Evolutionary conservation across 1,284 basidiomycete species (phyloP).

Genomic region (Trametes pubescens): DNA sequence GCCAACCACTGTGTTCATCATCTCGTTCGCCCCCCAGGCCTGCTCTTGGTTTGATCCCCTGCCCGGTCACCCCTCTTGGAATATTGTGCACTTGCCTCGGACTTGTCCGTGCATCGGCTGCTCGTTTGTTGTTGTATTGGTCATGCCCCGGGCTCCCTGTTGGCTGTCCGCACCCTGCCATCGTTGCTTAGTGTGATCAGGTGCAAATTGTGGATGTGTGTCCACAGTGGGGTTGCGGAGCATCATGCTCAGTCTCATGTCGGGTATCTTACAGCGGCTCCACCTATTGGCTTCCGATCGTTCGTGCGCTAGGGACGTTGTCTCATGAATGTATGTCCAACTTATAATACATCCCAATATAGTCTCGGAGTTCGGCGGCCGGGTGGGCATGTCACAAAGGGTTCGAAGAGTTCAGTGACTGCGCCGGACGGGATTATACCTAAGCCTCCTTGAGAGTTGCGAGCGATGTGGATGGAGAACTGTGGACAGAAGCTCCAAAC

Average conservation of each 20-base stretch:
- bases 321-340: neutral
- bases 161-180: neutral
- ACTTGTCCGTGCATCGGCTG: neutral
- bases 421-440: too few species aligned
- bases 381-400: too few species aligned
- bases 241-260: neutral
- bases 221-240: neutral
- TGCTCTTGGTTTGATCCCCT: neutral
- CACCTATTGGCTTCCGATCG: slow-evolving; percentile 17
- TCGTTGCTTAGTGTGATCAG: neutral
- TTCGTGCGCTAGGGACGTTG: slow-evolving; percentile 4
- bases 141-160: neutral
- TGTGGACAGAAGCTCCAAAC: neutral
- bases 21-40: neutral
- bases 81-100: neutral
- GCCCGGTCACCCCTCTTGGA: neutral
- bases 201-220: too few species aligned
- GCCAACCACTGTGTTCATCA: neutral
- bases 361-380: neutral
- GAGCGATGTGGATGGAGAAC: neutral
- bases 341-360: slow-evolving; percentile 7
- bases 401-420: too few species aligned
- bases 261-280: slow-evolving; percentile 11
- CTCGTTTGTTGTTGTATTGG: slow-evolving; percentile 2
- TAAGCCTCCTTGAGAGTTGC: too few species aligned